Evolutionary conservation across 768 basidiomycete genomes (phyloP), one percentile per base, ranked within the genome.

Genomic region (Mycena maculata): DNA sequence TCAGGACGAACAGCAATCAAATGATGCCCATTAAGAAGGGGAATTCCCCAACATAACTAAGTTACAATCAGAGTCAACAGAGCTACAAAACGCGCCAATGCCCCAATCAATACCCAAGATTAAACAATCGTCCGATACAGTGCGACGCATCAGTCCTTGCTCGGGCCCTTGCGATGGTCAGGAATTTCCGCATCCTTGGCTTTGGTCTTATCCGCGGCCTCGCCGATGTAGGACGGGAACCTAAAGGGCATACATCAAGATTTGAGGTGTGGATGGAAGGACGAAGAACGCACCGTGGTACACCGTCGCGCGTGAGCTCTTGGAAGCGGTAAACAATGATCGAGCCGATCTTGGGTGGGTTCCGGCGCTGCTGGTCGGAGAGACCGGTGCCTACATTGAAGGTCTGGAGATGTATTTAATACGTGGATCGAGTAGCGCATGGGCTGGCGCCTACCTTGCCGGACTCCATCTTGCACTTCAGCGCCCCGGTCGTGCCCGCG

Each of bases 301-400:
- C 84, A 2, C 86, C 85, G 69, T 86, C 84, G 65, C 78, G 82
- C 1, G 87, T 88, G 20, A 89, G 76, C 71, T 88, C 88, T 69
- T 88, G 87, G 74, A 88, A 89, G 33, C 86, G 81, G 76, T 89
- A 89, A 0, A 80, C 80, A 33, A 89, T 84, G 63, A 89, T 88
- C 0, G 82, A 74, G 7, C 87, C 87, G 33, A 87, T 73, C 68
- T 84, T 83, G 4, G 87, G 87, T n/a, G 88, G 87, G 39, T 81
- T 80, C 62, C 79, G 78, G 63, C 88, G 83, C 60, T 84, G 85
- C 64, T 84, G 85, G 72, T 88, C 87, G 18, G 78, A 83, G 42
- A 89, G 75, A 1, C 88, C 87, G 3, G 84, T 84, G 12, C 88
- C 87, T 4, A 87, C 85, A 59, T 82, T 87, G 78, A 89, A 89